Evolutionary conservation across 768 basidiomycete species (phyloP).

Genomic region (Chlorophyllum brunneum): DNA sequence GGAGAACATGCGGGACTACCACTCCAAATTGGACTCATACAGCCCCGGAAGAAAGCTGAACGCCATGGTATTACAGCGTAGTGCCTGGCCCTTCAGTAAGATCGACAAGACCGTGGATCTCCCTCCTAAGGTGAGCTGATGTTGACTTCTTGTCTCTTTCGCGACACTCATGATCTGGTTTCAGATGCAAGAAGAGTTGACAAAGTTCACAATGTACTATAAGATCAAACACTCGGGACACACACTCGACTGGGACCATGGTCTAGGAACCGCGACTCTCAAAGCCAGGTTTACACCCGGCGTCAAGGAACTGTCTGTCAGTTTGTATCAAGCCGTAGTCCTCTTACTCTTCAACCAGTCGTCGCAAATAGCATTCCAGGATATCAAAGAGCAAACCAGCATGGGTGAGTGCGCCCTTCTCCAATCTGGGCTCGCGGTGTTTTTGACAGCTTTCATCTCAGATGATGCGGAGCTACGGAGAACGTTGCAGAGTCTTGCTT

Average conservation of each 20-base stretch:
- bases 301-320: conserved; percentile 85
- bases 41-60: conserved; percentile 48
- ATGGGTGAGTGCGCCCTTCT: conserved; percentile 55
- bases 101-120: conserved; percentile 49
- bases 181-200: conserved; percentile 74
- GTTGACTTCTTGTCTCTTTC: conserved; percentile 6
- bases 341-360: conserved; percentile 82
- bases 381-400: conserved; percentile 63
- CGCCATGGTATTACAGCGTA: conserved; percentile 83
- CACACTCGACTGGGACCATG: conserved; percentile 81
- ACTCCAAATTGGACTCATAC: conserved; percentile 36
- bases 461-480: conserved; percentile 72
- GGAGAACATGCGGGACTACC: conserved; percentile 68
- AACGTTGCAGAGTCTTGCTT: conserved; percentile 89
- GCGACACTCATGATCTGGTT: conserved; percentile 8
- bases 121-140: conserved; percentile 42
- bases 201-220: conserved; percentile 67
- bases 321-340: conserved; percentile 86
- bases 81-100: conserved; percentile 80
- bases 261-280: conserved; percentile 79
- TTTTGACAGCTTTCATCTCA: conserved; percentile 28
- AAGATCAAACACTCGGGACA: conserved; percentile 72
- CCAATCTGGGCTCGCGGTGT: background rate
- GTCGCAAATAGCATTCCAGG: conserved; percentile 53
- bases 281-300: conserved; percentile 63